Conservation (phyloP, 169 alveolate genomes). For the Plasmodium vivax region DNA sequence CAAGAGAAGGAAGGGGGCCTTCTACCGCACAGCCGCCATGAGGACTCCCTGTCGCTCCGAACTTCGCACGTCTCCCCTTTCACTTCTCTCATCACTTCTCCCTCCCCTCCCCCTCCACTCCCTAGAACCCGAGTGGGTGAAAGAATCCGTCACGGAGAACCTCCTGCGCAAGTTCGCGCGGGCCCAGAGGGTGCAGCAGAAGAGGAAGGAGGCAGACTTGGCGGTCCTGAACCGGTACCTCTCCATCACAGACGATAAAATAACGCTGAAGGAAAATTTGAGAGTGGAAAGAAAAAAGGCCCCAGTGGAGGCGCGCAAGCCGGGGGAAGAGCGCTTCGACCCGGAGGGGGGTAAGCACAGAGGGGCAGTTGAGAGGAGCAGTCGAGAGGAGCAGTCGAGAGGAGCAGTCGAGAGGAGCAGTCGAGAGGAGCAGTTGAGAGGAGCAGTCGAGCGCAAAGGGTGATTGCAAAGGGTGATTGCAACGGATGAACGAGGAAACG, state of each 20-base stretch:
- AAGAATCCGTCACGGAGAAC: slow-evolving; percentile 18
- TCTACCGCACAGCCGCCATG: neutral
- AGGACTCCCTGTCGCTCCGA: neutral
- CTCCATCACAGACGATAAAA: slow-evolving; percentile 18
- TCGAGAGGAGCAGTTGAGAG: no score
- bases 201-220: slow-evolving; percentile 25
- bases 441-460: no score
- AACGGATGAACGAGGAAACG: neutral
- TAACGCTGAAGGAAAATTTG: neutral
- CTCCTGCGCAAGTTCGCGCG: slow-evolving; percentile 7
- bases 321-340: neutral
- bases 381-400: no score
- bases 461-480: neutral
- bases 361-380: no score
- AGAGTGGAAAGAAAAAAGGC: neutral
- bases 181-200: neutral
- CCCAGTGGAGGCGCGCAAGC: neutral
- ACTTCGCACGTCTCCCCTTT: neutral
- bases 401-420: no score
- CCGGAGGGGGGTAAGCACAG: neutral
- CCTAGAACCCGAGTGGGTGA: slow-evolving; percentile 66
- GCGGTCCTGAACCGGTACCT: slow-evolving; percentile 24
- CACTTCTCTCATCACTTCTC: neutral
- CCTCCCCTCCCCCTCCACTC: no score
- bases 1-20: neutral